Percentiles rank a stretch among this genome's conserved stretches.
These are phyloP conservation scores for Zalaria obscura DNA, from an alignment of 2,329 filamentous ascomycete species.

Conservation along the genomic window DNA sequence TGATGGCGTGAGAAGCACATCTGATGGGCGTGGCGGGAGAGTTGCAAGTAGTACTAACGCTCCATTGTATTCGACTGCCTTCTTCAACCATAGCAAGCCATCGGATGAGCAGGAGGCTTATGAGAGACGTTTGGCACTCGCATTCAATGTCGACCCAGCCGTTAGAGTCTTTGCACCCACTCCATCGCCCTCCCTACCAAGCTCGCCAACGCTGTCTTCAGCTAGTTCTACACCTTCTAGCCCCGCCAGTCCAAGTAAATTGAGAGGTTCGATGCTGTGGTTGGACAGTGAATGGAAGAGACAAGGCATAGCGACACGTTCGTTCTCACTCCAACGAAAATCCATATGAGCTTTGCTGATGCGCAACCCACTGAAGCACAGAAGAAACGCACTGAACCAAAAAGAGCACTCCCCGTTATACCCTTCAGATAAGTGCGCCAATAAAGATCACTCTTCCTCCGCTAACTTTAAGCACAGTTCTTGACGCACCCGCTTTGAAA, in stretches of 20 bases:
- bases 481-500: constrained; percentile 77
- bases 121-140: constrained; percentile 60
- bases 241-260: neutral
- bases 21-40: constrained; percentile 49
- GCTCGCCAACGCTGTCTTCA: neutral
- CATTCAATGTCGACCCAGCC: constrained; percentile 63
- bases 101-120: constrained; percentile 55
- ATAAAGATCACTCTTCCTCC: neutral
- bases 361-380: constrained; percentile 5
- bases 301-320: constrained; percentile 1
- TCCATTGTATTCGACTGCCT: constrained; percentile 45
- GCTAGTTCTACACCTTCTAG: neutral
- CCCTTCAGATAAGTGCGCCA: constrained; percentile 55
- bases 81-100: constrained; percentile 28
- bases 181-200: neutral
- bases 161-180: constrained; percentile 43
- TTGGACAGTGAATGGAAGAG: constrained; percentile 26
- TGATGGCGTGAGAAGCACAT: constrained; percentile 21
- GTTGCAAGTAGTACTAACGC: constrained; percentile 61
- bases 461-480: constrained; percentile 43
- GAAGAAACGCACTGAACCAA: constrained; percentile 15
- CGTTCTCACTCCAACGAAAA: constrained; percentile 4
- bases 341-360: constrained; percentile 7
- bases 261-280: constrained; percentile 16
- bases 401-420: constrained; percentile 45